Percentiles rank a stretch among this genome's conserved stretches.
These are phyloP conservation scores for Pythium periplocum DNA, from an alignment of 352 stramenopile species.

Conservation along the genomic window DNA sequence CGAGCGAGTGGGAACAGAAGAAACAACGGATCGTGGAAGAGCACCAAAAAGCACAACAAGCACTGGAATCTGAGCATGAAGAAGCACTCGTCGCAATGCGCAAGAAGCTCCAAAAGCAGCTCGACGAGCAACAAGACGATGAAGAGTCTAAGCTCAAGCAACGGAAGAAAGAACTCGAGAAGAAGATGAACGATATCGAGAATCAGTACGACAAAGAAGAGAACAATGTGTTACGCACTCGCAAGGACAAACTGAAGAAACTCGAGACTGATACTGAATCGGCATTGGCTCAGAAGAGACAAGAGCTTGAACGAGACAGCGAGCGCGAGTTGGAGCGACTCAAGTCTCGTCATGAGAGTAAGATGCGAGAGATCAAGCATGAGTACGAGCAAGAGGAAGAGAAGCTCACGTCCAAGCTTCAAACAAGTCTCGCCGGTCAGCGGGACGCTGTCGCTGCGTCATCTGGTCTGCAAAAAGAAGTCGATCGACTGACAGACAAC, in stretches of 20 bases:
- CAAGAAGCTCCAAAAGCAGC: conserved; percentile 42
- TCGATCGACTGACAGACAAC: background rate
- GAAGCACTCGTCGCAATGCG: conserved; percentile 23
- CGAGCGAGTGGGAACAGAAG: conserved; percentile 38
- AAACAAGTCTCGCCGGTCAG: background rate
- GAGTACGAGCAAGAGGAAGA: conserved; percentile 31
- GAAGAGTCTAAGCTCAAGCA: conserved; percentile 57
- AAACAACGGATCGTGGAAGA: conserved; percentile 43
- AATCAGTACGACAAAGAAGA: conserved; percentile 66
- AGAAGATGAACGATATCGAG: conserved; percentile 62
- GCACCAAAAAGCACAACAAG: conserved; percentile 26
- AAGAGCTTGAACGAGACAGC: conserved; percentile 53
- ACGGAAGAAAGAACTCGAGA: conserved; percentile 52
- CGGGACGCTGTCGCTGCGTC: background rate
- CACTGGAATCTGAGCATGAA: conserved; percentile 36
- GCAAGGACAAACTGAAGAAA: conserved; percentile 62
- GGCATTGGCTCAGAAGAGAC: conserved; percentile 35
- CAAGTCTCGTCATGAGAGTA: conserved; percentile 30
- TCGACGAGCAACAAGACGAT: conserved; percentile 49
- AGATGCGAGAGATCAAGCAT: conserved; percentile 37
- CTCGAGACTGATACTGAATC: conserved; percentile 48
- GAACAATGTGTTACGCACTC: conserved; percentile 36
- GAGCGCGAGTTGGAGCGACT: conserved; percentile 38
- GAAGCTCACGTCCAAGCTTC: conserved; percentile 16
- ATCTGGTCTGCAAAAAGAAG: background rate